A percentile compares a stretch with the other conserved stretches of the same genome.
Conservation (phyloP, 371 early-diverging fungal species). For the Dinochytrium kinnereticum region DNA sequence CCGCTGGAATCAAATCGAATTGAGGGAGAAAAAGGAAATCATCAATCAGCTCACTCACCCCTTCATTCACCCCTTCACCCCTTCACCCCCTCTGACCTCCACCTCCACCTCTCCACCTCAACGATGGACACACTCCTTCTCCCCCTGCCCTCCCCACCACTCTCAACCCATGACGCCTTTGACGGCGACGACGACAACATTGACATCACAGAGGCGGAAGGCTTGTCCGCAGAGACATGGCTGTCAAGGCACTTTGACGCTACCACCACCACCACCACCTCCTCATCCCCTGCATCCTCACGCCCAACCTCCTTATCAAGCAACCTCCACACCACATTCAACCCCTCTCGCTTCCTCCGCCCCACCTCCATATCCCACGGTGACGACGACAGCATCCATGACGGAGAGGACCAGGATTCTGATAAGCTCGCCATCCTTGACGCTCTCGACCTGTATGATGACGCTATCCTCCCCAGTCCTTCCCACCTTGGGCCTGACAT, state of each 20-base stretch:
- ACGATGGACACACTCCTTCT: background rate
- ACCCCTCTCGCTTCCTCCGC: background rate
- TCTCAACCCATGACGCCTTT: background rate
- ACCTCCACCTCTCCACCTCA: background rate
- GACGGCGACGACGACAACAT: background rate
- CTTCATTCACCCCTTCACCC: background rate
- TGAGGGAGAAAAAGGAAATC: background rate
- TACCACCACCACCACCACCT: conserved; percentile 4
- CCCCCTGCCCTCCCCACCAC: background rate
- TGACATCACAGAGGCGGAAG: background rate
- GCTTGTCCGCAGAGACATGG: background rate
- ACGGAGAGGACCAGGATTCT: too few relatives aligned
- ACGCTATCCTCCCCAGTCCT: background rate
- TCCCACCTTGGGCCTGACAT: too few relatives aligned
- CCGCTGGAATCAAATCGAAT: background rate
- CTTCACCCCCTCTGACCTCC: background rate
- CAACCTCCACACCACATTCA: background rate
- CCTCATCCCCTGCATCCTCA: background rate
- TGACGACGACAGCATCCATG: too few relatives aligned
- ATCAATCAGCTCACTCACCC: background rate
- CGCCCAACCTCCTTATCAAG: background rate
- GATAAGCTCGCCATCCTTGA: background rate
- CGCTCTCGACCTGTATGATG: background rate
- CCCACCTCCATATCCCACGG: too few relatives aligned
- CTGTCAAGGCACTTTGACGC: background rate